Percentiles rank a stretch among this genome's conserved stretches.
phyloP scores from a whole-genome alignment of 805 yeast genomes.

The Kregervanrija delftensis region DNA sequence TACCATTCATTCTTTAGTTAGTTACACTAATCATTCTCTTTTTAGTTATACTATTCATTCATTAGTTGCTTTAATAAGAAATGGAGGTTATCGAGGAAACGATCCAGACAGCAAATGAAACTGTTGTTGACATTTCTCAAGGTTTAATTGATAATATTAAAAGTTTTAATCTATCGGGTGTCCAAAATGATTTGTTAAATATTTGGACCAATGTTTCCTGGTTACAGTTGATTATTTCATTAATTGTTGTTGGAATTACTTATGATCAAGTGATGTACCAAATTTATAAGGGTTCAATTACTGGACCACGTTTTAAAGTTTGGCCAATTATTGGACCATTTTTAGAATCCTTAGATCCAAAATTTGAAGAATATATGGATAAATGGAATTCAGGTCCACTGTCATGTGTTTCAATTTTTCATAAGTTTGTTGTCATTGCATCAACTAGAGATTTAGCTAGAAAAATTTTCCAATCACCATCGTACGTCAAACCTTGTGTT shows the following conservation, averaged over 20 bases:
- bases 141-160: neutral
- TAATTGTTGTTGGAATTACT: constrained; percentile 41
- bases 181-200: neutral
- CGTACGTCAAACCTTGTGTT: constrained; percentile 92
- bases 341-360: constrained; percentile 88
- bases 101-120: constrained; percentile 4
- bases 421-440: constrained; percentile 94
- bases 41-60: neutral
- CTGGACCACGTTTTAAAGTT: constrained; percentile 80
- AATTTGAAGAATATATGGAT: constrained; percentile 84
- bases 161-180: neutral
- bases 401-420: constrained; percentile 96
- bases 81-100: constrained; percentile 16
- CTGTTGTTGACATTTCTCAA: neutral
- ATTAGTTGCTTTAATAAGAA: neutral
- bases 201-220: constrained; percentile 33
- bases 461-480: constrained; percentile 77
- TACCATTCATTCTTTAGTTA: neutral
- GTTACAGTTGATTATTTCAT: constrained; percentile 44
- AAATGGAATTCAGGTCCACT: constrained; percentile 95
- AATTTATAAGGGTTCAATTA: constrained; percentile 76
- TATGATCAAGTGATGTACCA: constrained; percentile 80
- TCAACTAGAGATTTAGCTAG: constrained; percentile 82
- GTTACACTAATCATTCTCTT: neutral
- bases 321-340: constrained; percentile 98